phyloP scores from a whole-genome alignment of 164 flowering plant species.

The Aristolochia californica region DNA sequence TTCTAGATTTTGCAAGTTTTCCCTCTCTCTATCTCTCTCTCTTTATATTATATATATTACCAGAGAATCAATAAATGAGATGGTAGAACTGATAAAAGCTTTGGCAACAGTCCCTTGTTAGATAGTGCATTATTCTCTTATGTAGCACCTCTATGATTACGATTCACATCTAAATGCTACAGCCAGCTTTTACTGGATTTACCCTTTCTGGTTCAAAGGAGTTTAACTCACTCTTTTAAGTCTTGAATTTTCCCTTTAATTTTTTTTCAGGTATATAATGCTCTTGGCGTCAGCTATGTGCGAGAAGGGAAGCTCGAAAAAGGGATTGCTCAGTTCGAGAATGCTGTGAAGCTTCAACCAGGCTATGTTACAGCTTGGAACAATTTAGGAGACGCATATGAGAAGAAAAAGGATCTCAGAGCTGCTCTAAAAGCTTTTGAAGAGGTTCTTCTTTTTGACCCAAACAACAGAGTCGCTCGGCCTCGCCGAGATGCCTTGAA shows the following conservation, averaged over 20 bases:
- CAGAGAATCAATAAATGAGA: no score
- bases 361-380: constrained; percentile 97
- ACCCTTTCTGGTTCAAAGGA: neutral
- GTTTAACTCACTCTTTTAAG: neutral
- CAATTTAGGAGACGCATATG: constrained; percentile 95
- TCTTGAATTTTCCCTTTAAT: neutral
- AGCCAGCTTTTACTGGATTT: neutral
- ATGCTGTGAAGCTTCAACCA: constrained; percentile 82
- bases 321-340: constrained; percentile 70
- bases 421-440: constrained; percentile 85
- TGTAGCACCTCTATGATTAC: no score
- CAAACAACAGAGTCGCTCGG: constrained; percentile 75
- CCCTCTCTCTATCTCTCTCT: no score
- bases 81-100: no score
- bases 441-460: constrained; percentile 85
- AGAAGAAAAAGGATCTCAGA: constrained; percentile 63
- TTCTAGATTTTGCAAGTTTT: no score
- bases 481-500: constrained; percentile 68
- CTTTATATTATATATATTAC: no score
- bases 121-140: no score
- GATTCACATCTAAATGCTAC: neutral
- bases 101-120: no score
- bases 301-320: constrained; percentile 73
- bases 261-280: constrained; percentile 68
- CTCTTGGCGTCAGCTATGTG: constrained; percentile 76